These are phyloP conservation scores for Botrytis galanthina DNA, from an alignment of 2,329 filamentous ascomycete species.

Conservation along the genomic window DNA sequence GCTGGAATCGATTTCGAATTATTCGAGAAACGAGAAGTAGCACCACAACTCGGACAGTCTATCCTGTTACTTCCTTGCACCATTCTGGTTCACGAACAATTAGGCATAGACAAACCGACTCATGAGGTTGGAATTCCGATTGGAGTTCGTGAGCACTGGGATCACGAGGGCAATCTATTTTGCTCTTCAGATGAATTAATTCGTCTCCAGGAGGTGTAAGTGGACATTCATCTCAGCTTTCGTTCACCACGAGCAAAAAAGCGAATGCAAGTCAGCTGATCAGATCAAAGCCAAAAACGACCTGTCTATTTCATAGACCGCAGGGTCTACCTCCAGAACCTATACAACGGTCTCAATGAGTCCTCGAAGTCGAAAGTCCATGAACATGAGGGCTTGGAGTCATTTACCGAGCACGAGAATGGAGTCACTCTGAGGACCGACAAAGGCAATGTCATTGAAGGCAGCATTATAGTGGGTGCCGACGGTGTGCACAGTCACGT, in stretches of 20 bases:
- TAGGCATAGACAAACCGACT: conserved; percentile 32
- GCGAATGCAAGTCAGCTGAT: neutral
- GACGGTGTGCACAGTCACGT: conserved; percentile 32
- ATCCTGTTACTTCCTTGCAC: conserved; percentile 42
- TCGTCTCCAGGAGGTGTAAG: conserved; percentile 16
- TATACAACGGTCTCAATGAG: conserved; percentile 11
- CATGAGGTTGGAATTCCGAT: conserved; percentile 15
- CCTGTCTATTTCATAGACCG: conserved; percentile 13
- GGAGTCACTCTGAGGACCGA: conserved; percentile 6
- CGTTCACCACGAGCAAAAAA: neutral
- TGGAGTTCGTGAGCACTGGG: conserved; percentile 7
- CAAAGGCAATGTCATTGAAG: conserved; percentile 14
- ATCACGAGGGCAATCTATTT: conserved; percentile 9
- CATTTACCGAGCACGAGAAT: conserved; percentile 11
- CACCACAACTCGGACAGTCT: conserved; percentile 28
- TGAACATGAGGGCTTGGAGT: conserved; percentile 1
- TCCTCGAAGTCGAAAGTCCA: conserved; percentile 7
- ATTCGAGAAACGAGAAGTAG: conserved; percentile 29
- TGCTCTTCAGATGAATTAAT: conserved; percentile 14
- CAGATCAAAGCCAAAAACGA: neutral
- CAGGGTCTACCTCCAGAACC: neutral
- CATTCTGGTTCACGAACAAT: conserved; percentile 49
- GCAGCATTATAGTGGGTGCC: conserved; percentile 30
- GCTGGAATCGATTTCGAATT: conserved; percentile 30
- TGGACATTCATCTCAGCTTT: neutral